A percentile compares a stretch with the other conserved stretches of the same genome.
phyloP scores from a whole-genome alignment of 225 moss, liverwort and hornwort genomes.

The Straminergon stramineum region DNA sequence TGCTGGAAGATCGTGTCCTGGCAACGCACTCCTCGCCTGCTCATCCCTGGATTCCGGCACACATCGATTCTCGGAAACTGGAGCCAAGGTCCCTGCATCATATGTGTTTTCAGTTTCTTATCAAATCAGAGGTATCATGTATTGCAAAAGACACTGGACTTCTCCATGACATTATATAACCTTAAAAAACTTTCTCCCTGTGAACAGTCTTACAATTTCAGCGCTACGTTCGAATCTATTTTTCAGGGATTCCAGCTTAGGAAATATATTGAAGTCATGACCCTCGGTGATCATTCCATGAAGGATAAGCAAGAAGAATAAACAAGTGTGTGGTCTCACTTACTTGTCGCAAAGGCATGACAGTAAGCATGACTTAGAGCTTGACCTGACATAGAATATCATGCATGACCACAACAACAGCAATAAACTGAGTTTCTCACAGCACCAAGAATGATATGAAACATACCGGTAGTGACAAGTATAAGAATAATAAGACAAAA shows the following conservation, averaged over 20 bases:
- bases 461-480: background rate
- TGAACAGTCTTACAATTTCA: no score
- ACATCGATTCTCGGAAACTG: constrained; percentile 2
- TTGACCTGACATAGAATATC: background rate
- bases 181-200: background rate
- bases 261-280: background rate
- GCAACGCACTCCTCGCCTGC: background rate
- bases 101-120: background rate
- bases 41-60: background rate
- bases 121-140: background rate
- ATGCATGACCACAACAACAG: background rate
- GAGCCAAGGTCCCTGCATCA: constrained; percentile 8
- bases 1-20: background rate
- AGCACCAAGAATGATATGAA: background rate
- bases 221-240: background rate
- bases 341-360: background rate
- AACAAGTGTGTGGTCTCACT: background rate
- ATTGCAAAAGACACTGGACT: background rate
- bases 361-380: background rate
- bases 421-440: background rate
- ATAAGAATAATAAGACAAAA: background rate
- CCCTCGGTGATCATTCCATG: background rate
- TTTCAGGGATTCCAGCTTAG: background rate
- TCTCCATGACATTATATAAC: background rate
- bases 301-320: no score